Evolutionary conservation across 345 rosid species (phyloP).

Genomic region (Trapa bicornis): DNA sequence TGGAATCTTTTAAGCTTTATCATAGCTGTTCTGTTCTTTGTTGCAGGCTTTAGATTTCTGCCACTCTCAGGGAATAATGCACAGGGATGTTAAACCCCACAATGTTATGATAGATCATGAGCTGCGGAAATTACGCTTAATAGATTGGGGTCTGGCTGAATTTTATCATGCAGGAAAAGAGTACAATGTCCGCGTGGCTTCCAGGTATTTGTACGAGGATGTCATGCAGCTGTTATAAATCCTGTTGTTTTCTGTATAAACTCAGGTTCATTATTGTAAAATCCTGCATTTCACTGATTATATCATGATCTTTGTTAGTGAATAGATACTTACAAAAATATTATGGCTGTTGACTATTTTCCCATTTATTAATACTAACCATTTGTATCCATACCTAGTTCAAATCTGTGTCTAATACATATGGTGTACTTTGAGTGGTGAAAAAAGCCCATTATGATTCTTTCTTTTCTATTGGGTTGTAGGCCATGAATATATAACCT

Average conservation of each 20-base stretch:
- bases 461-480: background rate
- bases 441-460: background rate
- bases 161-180: conserved; percentile 80
- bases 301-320: background rate
- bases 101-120: conserved; percentile 88
- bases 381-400: background rate
- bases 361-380: background rate
- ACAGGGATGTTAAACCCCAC: conserved; percentile 82
- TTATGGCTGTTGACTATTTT: background rate
- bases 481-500: background rate
- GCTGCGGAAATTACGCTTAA: conserved; percentile 69
- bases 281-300: background rate
- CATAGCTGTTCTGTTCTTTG: background rate
- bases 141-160: conserved; percentile 87
- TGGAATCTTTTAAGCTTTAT: background rate
- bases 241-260: background rate
- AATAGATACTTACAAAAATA: background rate
- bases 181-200: conserved; percentile 79
- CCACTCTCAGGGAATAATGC: conserved; percentile 86
- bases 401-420: background rate
- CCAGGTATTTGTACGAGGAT: conserved; percentile 33
- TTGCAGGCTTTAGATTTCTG: conserved; percentile 71
- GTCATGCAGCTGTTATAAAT: background rate
- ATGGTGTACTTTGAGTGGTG: background rate
- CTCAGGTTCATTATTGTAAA: background rate